These are phyloP conservation scores for Sphagnum tenellum DNA, from an alignment of 225 moss, liverwort and hornwort genomes.

Conservation along the genomic window DNA sequence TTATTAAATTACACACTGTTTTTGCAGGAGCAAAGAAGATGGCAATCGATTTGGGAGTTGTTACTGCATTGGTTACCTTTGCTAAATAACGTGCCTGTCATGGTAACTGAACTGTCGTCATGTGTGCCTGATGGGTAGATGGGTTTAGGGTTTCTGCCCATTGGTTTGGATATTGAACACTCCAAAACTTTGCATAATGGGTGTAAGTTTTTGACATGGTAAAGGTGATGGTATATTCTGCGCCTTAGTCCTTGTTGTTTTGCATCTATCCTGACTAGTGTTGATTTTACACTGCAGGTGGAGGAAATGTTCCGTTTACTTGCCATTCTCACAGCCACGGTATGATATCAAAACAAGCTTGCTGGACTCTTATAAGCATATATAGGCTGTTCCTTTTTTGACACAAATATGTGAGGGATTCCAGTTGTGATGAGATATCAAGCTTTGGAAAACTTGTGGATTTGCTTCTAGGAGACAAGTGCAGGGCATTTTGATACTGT, in stretches of 20 bases:
- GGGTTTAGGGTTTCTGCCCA: too few species aligned
- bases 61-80: slow-evolving; percentile 76
- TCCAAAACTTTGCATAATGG: too few species aligned
- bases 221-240: too few species aligned
- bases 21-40: slow-evolving; percentile 36
- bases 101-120: slow-evolving; percentile 32
- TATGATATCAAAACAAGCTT: slow-evolving; percentile 15
- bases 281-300: slow-evolving; percentile 39
- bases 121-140: too few species aligned
- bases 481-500: neutral
- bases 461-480: too few species aligned
- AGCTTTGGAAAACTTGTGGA: too few species aligned
- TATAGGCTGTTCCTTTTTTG: neutral
- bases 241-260: too few species aligned
- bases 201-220: too few species aligned
- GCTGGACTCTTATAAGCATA: too few species aligned
- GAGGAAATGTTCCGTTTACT: slow-evolving; percentile 79
- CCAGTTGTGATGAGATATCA: too few species aligned
- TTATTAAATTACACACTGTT: neutral
- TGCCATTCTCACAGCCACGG: slow-evolving; percentile 58
- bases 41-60: slow-evolving; percentile 71
- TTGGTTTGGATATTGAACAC: too few species aligned
- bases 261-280: neutral
- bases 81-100: slow-evolving; percentile 56
- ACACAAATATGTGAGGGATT: too few species aligned